phyloP scores from a whole-genome alignment of 2,329 filamentous ascomycete species.

The Blastomyces percursus region DNA sequence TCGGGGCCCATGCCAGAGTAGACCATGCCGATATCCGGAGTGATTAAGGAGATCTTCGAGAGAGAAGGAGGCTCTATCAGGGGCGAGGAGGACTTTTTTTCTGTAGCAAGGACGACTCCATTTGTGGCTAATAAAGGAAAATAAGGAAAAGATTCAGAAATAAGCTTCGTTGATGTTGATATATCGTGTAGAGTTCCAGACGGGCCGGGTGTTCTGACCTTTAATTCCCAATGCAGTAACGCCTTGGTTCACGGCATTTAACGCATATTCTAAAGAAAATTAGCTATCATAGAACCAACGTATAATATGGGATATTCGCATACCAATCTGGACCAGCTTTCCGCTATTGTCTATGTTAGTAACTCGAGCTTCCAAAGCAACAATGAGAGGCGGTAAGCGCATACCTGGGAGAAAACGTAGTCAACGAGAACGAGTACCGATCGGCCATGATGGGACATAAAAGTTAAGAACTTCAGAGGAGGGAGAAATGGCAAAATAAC shows the following conservation, averaged over 20 bases:
- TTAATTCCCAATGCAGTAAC: conserved; percentile 98
- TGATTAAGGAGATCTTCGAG: conserved; percentile 96
- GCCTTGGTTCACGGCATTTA: conserved; percentile 98
- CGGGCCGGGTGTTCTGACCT: conserved; percentile 44
- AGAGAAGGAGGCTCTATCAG: conserved; percentile 91
- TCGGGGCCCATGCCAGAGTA: conserved; percentile 99
- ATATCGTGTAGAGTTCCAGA: conserved; percentile 2
- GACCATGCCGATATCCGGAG: conserved; percentile 98
- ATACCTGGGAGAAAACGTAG: conserved; percentile 98
- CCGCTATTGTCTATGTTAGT: conserved; percentile 55
- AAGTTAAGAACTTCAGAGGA: conserved; percentile 14
- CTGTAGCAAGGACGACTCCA: conserved; percentile 94
- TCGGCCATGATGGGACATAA: conserved; percentile 63
- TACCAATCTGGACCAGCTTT: conserved; percentile 98
- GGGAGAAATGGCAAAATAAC: neutral
- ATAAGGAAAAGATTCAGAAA: conserved; percentile 9
- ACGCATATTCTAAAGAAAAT: conserved; percentile 70
- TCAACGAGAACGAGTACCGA: conserved; percentile 97
- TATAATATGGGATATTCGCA: conserved; percentile 16
- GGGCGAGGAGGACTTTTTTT: conserved; percentile 98
- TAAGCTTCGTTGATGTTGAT: neutral
- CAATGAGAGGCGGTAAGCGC: conserved; percentile 24
- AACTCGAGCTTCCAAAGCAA: conserved; percentile 13
- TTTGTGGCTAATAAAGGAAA: conserved; percentile 62
- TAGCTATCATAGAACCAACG: conserved; percentile 8